phyloP scores from a whole-genome alignment of 257 asterid genomes.

The Fraxinus americana region DNA sequence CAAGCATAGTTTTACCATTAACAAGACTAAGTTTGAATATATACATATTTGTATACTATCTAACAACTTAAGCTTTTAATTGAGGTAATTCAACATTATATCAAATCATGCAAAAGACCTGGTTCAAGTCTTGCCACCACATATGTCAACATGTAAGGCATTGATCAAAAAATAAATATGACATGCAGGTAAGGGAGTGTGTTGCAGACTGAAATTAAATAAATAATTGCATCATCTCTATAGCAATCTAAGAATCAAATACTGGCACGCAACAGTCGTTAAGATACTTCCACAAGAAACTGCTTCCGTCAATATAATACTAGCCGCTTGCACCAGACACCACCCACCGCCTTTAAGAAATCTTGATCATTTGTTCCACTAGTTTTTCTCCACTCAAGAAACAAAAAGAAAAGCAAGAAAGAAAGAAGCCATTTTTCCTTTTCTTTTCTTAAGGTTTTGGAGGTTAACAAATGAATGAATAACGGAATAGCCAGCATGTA shows the following conservation, averaged over 20 bases:
- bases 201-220: background rate
- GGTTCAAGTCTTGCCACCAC: background rate
- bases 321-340: background rate
- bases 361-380: conserved; percentile 8
- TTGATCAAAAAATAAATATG: background rate
- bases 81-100: background rate
- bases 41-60: background rate
- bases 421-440: background rate
- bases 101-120: background rate
- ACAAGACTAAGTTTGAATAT: background rate
- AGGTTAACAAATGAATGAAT: conserved; percentile 5
- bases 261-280: background rate
- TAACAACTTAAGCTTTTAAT: background rate
- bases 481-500: background rate
- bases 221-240: background rate
- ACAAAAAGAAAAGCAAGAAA: background rate
- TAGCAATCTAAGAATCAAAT: conserved; percentile 7
- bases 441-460: background rate
- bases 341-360: conserved; percentile 8
- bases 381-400: conserved; percentile 3
- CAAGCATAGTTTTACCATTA: conserved; percentile 9
- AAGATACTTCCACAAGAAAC: conserved; percentile 5
- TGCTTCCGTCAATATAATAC: conserved; percentile 8
- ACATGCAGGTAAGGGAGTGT: background rate
- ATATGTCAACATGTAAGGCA: background rate